Conservation (phyloP, 768 basidiomycete species). For the Russula earlei region DNA sequence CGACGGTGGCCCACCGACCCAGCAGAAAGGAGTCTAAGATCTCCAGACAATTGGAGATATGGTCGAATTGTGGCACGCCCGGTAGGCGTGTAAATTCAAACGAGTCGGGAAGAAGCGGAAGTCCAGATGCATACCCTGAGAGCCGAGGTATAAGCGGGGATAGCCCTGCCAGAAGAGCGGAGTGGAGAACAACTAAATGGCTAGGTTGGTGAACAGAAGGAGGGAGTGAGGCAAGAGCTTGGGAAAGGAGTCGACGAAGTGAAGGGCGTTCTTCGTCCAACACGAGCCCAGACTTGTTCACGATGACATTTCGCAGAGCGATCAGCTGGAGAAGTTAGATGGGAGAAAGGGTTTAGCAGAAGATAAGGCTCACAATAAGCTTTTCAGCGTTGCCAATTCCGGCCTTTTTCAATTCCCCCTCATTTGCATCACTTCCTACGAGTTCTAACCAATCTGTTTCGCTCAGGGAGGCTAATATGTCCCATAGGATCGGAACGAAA, state of each 20-base stretch:
- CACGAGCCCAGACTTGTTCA: slow-evolving; percentile 27
- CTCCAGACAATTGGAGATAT: slow-evolving; percentile 45
- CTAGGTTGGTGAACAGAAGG: slow-evolving; percentile 32
- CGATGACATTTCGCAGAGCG: slow-evolving; percentile 29
- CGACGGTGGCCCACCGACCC: slow-evolving; percentile 39
- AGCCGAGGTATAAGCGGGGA: slow-evolving; percentile 32
- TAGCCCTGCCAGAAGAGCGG: slow-evolving; percentile 31
- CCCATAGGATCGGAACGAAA: slow-evolving; percentile 24
- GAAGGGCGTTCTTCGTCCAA: slow-evolving; percentile 41
- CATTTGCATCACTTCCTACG: slow-evolving; percentile 28
- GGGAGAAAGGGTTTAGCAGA: neutral
- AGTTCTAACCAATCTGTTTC: slow-evolving; percentile 45
- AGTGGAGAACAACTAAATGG: slow-evolving; percentile 26
- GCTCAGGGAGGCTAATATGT: slow-evolving; percentile 20
- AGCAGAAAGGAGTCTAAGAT: slow-evolving; percentile 57
- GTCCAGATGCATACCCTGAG: slow-evolving; percentile 32
- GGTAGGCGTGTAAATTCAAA: slow-evolving; percentile 11
- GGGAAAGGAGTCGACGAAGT: slow-evolving; percentile 37
- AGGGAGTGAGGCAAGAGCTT: slow-evolving; percentile 40
- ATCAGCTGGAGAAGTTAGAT: slow-evolving; percentile 26
- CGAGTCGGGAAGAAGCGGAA: slow-evolving; percentile 30
- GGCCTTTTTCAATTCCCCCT: slow-evolving; percentile 38
- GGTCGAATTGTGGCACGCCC: slow-evolving; percentile 33
- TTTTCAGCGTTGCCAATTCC: slow-evolving; percentile 54
- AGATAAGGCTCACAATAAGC: slow-evolving; percentile 34